Evolutionary conservation across 495 filamentous ascomycete genomes (phyloP).

Genomic region (Lophiotrema nucula): DNA sequence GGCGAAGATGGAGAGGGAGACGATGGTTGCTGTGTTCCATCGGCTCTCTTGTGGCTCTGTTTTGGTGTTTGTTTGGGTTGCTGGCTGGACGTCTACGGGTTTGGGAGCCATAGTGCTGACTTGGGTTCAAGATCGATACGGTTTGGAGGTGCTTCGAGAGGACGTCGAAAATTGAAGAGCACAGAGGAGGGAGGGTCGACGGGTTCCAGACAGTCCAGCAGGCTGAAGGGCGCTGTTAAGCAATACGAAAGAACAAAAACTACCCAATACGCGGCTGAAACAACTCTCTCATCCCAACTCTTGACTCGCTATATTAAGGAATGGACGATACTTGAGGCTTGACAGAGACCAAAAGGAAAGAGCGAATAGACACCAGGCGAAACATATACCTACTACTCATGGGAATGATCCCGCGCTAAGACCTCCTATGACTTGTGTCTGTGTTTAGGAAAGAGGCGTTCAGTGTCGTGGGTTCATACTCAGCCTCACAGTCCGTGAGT

Average conservation of each 20-base stretch:
- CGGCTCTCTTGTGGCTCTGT: background rate
- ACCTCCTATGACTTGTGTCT: background rate
- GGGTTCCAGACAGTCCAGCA: background rate
- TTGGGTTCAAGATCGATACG: background rate
- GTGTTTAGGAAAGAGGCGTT: background rate
- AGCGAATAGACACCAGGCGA: slow-evolving; percentile 6
- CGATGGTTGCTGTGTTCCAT: slow-evolving; percentile 14
- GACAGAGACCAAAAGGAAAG: background rate
- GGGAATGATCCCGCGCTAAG: background rate
- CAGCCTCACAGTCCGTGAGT: slow-evolving; percentile 16
- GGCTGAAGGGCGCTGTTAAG: slow-evolving; percentile 8
- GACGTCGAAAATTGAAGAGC: background rate
- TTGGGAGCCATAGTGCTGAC: slow-evolving; percentile 26
- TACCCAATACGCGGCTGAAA: slow-evolving; percentile 24
- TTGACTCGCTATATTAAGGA: background rate
- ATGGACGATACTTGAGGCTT: slow-evolving; percentile 1
- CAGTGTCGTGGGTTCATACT: slow-evolving; percentile 9
- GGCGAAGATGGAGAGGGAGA: slow-evolving; percentile 18
- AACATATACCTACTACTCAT: slow-evolving; percentile 7
- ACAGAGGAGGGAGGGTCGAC: background rate
- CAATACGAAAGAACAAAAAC: slow-evolving; percentile 25
- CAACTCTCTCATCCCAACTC: background rate
- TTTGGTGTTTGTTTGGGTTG: background rate
- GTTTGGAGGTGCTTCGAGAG: background rate
- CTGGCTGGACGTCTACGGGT: background rate